phyloP scores from a whole-genome alignment of 805 yeast species.

The Naumovozyma dairenensis region DNA sequence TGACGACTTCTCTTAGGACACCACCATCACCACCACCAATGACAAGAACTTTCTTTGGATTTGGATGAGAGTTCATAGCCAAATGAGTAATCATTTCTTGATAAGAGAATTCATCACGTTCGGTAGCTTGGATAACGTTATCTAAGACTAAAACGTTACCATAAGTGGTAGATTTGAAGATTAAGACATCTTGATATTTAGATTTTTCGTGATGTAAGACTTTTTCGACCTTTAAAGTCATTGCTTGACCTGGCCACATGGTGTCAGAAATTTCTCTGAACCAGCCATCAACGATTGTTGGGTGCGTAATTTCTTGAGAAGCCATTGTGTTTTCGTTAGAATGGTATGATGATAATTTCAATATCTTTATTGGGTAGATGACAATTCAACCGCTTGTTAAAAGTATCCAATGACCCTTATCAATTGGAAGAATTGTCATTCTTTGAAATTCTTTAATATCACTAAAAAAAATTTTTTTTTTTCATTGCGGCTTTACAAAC shows the following conservation, averaged over 20 bases:
- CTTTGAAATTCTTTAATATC: too few species aligned
- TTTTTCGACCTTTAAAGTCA: constrained; percentile 81
- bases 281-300: constrained; percentile 69
- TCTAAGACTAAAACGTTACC: constrained; percentile 94
- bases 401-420: too few species aligned
- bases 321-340: too few species aligned
- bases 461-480: too few species aligned
- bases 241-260: constrained; percentile 99
- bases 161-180: constrained; percentile 85
- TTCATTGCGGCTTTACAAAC: too few species aligned
- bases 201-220: constrained; percentile 78
- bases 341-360: too few species aligned
- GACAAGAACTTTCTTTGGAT: constrained; percentile 87
- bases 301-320: constrained; percentile 33
- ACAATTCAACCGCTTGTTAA: too few species aligned
- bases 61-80: constrained; percentile 85
- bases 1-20: constrained; percentile 87
- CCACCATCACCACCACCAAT: constrained; percentile 99
- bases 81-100: constrained; percentile 98
- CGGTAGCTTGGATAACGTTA: constrained; percentile 92
- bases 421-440: too few species aligned
- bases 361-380: too few species aligned
- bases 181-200: constrained; percentile 85
- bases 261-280: constrained; percentile 90
- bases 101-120: constrained; percentile 93